These are phyloP conservation scores for Candida takata DNA, from an alignment of 805 yeast species.

Conservation along the genomic window DNA sequence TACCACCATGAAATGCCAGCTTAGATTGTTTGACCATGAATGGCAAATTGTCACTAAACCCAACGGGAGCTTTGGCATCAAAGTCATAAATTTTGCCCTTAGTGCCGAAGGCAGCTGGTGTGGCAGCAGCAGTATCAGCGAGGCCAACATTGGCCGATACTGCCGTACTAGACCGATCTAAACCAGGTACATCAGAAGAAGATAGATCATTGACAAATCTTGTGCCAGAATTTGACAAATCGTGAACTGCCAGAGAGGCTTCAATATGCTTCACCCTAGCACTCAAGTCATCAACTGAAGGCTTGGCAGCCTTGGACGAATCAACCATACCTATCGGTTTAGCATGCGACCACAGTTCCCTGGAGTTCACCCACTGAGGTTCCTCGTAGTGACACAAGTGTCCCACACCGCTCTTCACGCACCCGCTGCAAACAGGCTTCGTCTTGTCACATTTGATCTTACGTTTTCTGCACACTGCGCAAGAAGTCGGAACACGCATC, in stretches of 20 bases:
- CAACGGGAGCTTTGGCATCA: slow-evolving; percentile 30
- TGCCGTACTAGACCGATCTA: neutral
- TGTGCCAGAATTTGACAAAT: slow-evolving; percentile 15
- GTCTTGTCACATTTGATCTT: slow-evolving; percentile 41
- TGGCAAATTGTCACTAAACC: slow-evolving; percentile 39
- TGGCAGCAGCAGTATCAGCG: neutral
- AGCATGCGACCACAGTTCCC: slow-evolving; percentile 34
- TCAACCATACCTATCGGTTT: slow-evolving; percentile 7
- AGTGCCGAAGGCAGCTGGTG: neutral
- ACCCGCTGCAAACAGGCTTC: slow-evolving; percentile 48
- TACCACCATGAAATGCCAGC: slow-evolving; percentile 44
- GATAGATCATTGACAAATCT: no score
- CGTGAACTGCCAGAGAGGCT: slow-evolving; percentile 34
- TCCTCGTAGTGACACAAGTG: slow-evolving; percentile 51
- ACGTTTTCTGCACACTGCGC: slow-evolving; percentile 41
- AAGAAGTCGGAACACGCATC: slow-evolving; percentile 41
- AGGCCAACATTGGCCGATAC: no score
- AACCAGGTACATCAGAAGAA: no score
- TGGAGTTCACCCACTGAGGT: slow-evolving; percentile 51
- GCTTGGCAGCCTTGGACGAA: slow-evolving; percentile 1
- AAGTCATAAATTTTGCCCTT: slow-evolving; percentile 7
- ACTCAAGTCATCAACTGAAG: slow-evolving; percentile 27
- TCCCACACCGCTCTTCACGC: slow-evolving; percentile 48
- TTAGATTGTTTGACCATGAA: slow-evolving; percentile 34
- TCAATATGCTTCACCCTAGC: slow-evolving; percentile 40